These are phyloP conservation scores for Darksidea phi DNA, from an alignment of 495 filamentous ascomycete species.

Conservation along the genomic window DNA sequence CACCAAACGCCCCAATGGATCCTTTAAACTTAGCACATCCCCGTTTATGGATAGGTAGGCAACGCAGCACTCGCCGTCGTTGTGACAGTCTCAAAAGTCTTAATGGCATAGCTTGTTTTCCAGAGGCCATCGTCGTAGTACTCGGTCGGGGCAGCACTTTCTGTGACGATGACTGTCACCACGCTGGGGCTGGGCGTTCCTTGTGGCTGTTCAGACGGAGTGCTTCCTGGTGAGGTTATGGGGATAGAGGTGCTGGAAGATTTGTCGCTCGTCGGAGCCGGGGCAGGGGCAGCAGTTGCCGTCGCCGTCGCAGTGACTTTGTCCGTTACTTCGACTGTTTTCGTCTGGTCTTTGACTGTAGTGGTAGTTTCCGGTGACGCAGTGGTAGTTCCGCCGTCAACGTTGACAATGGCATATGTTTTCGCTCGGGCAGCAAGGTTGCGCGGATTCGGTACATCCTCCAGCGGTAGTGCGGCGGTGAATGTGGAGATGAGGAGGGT, in stretches of 20 bases:
- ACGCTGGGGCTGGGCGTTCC: constrained; percentile 1
- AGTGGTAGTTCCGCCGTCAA: constrained; percentile 32
- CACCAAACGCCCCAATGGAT: not conserved
- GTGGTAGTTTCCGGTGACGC: constrained; percentile 9
- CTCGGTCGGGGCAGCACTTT: constrained; percentile 19
- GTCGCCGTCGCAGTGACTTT: constrained; percentile 6
- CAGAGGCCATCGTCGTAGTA: constrained; percentile 38
- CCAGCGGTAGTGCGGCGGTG: constrained; percentile 9
- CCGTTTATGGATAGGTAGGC: not conserved
- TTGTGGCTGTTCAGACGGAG: not conserved
- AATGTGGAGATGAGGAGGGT: constrained; percentile 8
- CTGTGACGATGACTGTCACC: constrained; percentile 23
- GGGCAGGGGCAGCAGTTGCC: not conserved
- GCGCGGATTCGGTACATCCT: not conserved
- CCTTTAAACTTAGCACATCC: not conserved
- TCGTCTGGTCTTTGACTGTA: constrained; percentile 12
- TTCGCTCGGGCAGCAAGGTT: constrained; percentile 17
- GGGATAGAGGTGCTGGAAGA: not conserved
- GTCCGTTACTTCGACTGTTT: constrained; percentile 16
- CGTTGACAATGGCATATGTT: constrained; percentile 34
- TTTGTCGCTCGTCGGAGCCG: not conserved
- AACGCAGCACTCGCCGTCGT: not conserved
- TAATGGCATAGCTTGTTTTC: constrained; percentile 31
- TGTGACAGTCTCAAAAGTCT: constrained; percentile 21
- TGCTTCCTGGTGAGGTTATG: not conserved